Base-by-base conservation (phyloP, 176 grass and related monocot species). In the barley (Hordeum vulgare) region DNA sequence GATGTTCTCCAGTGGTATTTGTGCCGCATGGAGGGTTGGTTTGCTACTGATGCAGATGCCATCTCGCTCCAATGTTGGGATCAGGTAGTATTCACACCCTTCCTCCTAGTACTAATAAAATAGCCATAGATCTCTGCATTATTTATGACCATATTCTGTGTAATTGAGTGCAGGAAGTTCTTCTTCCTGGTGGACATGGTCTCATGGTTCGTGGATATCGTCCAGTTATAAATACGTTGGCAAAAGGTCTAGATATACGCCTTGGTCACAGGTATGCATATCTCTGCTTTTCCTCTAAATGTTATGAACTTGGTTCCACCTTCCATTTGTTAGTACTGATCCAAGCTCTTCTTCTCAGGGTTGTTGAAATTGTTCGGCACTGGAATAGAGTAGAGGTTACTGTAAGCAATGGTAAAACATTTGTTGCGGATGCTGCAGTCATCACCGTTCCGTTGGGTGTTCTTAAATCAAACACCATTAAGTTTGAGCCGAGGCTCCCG, bases 1-100 rank as follows among this genome's bases (percentile, higher is more conserved):
- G 89, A 98, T 76, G 93, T 99, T 64, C 85, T 99, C 39, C 96
- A 96, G 71, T 99, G 93, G 96, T 99, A 99, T 82, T 61, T 99
- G 75, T 99, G 96, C 58, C 91, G 96, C 47, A 95, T 99, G 91
- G 96, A 99, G 83, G 96, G 96, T 74, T 99, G 96, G 96, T 99
- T 95, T 92, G 96, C 96, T 64, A 92, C 91, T 80, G 96, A 99
- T 33, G 91, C 96, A 11, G 93, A 96, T 67, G 89, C 87, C 39
- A 99, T 99, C 34, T 99, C 96, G 8, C 69, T 96, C 25, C 90
- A 92, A 81, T 83, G 88, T 7, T 99, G 96, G 96, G 96, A 99
- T 81, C 75, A 95, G 91, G 96, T 99, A 77, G 11, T 28, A 15
- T 23, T 59, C 72, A 3, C 2, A 24, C 2, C 6, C 34, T 8